Conservation (phyloP, 1,139 yeast genomes). For the Wickerhamomyces sp. region DNA sequence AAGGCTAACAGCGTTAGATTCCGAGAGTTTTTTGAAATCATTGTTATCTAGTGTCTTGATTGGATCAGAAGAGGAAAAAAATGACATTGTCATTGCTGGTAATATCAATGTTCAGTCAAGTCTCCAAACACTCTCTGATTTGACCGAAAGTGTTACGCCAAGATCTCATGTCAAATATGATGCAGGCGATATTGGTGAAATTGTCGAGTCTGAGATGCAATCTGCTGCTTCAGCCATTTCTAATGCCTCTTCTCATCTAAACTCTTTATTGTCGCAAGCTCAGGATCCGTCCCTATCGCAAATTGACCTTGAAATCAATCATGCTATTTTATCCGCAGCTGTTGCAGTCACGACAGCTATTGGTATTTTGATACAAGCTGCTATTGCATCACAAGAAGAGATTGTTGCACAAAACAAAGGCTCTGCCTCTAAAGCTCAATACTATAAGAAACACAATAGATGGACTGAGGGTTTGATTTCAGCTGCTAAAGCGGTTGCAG, state of each 20-base stretch:
- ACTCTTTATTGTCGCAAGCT: constrained; percentile 42
- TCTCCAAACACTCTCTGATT: constrained; percentile 52
- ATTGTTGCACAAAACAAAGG: constrained; percentile 74
- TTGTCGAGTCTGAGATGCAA: constrained; percentile 69
- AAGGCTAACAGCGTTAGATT: constrained; percentile 52
- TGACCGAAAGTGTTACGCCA: constrained; percentile 57
- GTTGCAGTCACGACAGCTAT: constrained; percentile 80
- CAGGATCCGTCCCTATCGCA: constrained; percentile 51
- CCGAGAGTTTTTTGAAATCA: constrained; percentile 58
- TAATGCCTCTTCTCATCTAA: constrained; percentile 59
- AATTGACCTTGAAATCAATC: constrained; percentile 67
- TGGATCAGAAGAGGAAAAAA: constrained; percentile 58
- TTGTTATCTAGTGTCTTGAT: constrained; percentile 50
- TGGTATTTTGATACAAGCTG: constrained; percentile 64
- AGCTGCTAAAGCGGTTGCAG: constrained; percentile 87
- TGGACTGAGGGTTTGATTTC: constrained; percentile 95
- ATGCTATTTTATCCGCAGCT: constrained; percentile 74
- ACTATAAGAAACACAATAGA: constrained; percentile 81
- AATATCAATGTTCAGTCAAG: constrained; percentile 70
- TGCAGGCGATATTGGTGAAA: constrained; percentile 56
- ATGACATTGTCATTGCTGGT: constrained; percentile 71
- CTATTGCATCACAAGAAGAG: constrained; percentile 79
- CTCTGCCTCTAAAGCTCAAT: constrained; percentile 61
- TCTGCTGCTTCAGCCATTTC: constrained; percentile 68
- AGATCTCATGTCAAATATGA: constrained; percentile 16